Percentiles rank a stretch among this genome's conserved stretches.
Conservation (phyloP, 2,329 filamentous ascomycete genomes). For the Hypoxylon sp. region DNA sequence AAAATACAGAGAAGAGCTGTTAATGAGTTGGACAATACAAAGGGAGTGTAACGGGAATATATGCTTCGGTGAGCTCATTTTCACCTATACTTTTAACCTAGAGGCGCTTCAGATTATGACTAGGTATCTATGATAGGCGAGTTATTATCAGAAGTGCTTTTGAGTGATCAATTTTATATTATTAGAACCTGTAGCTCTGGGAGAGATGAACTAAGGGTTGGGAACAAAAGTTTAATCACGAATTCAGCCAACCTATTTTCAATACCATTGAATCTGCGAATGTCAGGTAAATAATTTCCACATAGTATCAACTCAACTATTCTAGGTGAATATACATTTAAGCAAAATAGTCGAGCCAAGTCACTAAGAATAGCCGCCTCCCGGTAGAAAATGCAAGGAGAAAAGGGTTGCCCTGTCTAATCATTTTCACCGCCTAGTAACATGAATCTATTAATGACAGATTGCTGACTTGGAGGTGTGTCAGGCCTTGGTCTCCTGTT, state of each 20-base stretch:
- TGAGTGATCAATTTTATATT: neutral
- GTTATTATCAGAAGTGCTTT: neutral
- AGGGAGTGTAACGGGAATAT: neutral
- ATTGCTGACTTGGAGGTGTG: neutral
- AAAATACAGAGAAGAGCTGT: conserved; percentile 53
- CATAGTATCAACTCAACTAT: too few relatives aligned
- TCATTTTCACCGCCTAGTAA: neutral
- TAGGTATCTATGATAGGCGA: too few relatives aligned
- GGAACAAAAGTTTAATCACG: too few relatives aligned
- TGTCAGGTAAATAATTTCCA: too few relatives aligned
- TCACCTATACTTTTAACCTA: neutral
- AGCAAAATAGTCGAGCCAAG: neutral
- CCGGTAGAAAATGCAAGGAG: too few relatives aligned
- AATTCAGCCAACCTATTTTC: too few relatives aligned
- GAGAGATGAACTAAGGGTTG: too few relatives aligned
- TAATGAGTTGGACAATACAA: neutral
- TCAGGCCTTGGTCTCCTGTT: too few relatives aligned
- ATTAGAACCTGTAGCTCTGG: neutral
- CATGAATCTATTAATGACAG: neutral
- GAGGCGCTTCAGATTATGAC: neutral
- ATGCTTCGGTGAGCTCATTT: neutral
- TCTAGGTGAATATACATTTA: too few relatives aligned
- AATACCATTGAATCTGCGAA: too few relatives aligned
- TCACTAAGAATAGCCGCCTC: neutral
- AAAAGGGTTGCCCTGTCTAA: neutral